These are phyloP conservation scores for Cadophora sp. DNA, from an alignment of 2,329 filamentous ascomycete genomes.

Conservation along the genomic window DNA sequence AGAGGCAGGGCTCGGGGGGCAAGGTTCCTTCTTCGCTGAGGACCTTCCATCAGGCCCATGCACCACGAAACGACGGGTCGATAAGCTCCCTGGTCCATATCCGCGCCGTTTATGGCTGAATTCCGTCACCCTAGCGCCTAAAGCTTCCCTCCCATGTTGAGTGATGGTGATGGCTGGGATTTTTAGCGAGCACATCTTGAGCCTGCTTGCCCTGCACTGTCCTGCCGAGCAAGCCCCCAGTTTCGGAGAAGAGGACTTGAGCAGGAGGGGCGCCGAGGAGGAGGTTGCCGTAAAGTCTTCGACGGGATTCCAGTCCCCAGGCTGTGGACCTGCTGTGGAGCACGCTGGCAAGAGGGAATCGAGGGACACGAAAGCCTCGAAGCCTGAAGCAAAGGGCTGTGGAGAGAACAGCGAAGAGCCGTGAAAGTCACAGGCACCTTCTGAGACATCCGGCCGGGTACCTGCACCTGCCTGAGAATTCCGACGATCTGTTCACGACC, in stretches of 20 bases:
- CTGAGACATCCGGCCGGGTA: slow-evolving; percentile 36
- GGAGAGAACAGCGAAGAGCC: slow-evolving; percentile 5
- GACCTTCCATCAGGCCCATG: slow-evolving; percentile 1
- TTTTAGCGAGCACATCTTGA: background rate
- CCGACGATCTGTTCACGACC: slow-evolving; percentile 24
- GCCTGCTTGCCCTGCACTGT: slow-evolving; percentile 2
- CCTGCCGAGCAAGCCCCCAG: slow-evolving; percentile 3
- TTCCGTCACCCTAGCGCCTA: slow-evolving; percentile 27
- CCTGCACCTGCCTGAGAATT: slow-evolving; percentile 29
- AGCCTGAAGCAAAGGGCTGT: background rate
- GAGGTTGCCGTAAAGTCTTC: slow-evolving; percentile 4
- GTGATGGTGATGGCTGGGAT: slow-evolving; percentile 11
- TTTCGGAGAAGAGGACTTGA: background rate
- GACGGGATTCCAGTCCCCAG: slow-evolving; percentile 15
- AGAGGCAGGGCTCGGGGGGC: slow-evolving; percentile 18
- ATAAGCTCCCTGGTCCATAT: slow-evolving; percentile 18
- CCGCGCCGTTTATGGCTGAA: slow-evolving; percentile 32
- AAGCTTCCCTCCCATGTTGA: slow-evolving; percentile 27
- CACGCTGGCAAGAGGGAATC: background rate
- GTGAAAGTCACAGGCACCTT: slow-evolving; percentile 4
- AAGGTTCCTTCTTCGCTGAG: slow-evolving; percentile 27
- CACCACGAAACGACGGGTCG: slow-evolving; percentile 16
- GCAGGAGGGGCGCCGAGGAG: slow-evolving; percentile 10
- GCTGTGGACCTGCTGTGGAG: slow-evolving; percentile 16
- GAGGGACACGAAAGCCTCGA: background rate